Conservation (phyloP, 1,139 yeast genomes). For the Geotrichum phurueaensis region DNA sequence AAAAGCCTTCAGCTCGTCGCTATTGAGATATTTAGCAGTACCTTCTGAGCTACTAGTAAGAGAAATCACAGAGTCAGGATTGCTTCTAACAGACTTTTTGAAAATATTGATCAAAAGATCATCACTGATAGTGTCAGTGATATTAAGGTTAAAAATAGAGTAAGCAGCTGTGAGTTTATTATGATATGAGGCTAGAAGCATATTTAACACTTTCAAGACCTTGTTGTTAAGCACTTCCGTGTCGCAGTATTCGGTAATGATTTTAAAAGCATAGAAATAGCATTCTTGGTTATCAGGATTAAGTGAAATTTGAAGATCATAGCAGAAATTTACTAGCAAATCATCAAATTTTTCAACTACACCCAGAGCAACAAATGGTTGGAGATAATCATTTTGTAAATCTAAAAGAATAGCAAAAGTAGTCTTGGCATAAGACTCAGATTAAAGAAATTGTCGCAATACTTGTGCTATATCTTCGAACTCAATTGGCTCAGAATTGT, state of each 20-base stretch:
- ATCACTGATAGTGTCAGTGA: not conserved
- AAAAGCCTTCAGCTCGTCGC: not conserved
- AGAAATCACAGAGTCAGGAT: not conserved
- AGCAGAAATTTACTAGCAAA: not conserved
- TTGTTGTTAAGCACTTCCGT: not conserved
- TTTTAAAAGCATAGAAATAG: not conserved
- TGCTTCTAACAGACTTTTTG: not conserved
- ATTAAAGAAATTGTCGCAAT: not conserved
- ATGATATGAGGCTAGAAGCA: not conserved
- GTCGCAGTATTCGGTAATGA: not conserved
- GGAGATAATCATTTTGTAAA: not conserved
- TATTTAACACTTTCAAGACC: not conserved
- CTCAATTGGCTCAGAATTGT: not conserved
- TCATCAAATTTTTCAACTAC: not conserved
- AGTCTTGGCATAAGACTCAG: not conserved
- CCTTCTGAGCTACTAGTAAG: not conserved
- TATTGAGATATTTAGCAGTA: not conserved
- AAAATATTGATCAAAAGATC: not conserved
- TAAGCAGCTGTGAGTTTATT: not conserved
- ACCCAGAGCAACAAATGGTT: not conserved
- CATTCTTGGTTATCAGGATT: not conserved
- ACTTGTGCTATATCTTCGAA: not conserved
- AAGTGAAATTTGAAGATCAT: not conserved
- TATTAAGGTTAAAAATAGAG: not conserved
- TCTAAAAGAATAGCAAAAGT: not conserved